A percentile compares a stretch with the other conserved stretches of the same genome.
These are phyloP conservation scores for Sungouiella thailandica DNA, from an alignment of 805 yeast genomes.

Conservation along the genomic window DNA sequence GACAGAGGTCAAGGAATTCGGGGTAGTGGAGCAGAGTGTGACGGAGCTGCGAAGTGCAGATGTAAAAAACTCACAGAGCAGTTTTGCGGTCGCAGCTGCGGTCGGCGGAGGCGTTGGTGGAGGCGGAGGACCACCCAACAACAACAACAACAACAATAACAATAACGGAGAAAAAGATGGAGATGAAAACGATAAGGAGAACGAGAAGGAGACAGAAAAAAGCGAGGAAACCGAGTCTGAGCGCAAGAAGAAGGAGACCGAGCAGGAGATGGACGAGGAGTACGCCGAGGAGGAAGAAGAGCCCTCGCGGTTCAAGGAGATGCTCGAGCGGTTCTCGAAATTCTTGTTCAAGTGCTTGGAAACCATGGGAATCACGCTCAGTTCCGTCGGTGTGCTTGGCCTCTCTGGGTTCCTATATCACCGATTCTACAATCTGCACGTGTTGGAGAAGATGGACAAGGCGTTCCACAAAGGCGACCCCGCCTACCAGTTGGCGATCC, in stretches of 20 bases:
- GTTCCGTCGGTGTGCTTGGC: constrained; percentile 64
- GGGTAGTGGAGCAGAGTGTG: neutral
- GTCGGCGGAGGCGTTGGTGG: constrained; percentile 1
- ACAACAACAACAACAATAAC: constrained; percentile 3
- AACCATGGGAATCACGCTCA: constrained; percentile 66
- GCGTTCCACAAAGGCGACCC: constrained; percentile 70
- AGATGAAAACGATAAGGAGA: constrained; percentile 6
- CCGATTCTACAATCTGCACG: constrained; percentile 52
- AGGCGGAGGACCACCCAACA: constrained; percentile 1
- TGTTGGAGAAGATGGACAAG: constrained; percentile 54
- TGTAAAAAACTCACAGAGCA: too few relatives aligned
- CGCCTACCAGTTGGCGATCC: constrained; percentile 55
- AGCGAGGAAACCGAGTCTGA: constrained; percentile 22
- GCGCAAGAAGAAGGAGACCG: constrained; percentile 11
- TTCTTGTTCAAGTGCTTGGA: constrained; percentile 48
- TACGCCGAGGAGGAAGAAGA: constrained; percentile 7
- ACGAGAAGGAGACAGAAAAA: constrained; percentile 8
- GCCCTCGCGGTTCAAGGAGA: constrained; percentile 16
- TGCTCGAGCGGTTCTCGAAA: constrained; percentile 15
- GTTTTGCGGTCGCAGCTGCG: too few relatives aligned
- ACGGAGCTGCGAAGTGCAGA: neutral
- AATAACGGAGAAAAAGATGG: constrained; percentile 4
- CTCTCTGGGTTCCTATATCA: constrained; percentile 72
- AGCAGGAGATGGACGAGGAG: constrained; percentile 7
- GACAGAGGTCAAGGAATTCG: constrained; percentile 1